phyloP scores from a whole-genome alignment of 2,329 filamentous ascomycete species.

The Drechslera avenae region DNA sequence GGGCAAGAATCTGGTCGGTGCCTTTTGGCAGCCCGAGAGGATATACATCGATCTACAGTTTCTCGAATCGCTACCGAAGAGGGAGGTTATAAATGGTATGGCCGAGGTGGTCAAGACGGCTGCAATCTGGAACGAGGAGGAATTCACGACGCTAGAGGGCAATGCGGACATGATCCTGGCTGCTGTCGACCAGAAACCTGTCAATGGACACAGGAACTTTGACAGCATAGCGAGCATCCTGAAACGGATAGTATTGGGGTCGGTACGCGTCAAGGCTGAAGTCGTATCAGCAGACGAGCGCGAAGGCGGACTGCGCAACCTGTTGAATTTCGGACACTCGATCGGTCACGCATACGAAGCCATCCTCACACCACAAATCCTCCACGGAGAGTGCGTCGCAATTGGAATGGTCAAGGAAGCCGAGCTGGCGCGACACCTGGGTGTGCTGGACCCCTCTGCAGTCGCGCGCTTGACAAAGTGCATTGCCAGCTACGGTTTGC shows the following conservation, averaged over 20 bases:
- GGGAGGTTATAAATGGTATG: conserved; percentile 99
- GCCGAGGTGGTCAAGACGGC: conserved; percentile 98
- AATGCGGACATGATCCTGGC: conserved; percentile 78
- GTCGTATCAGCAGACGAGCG: conserved; percentile 95
- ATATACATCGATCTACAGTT: conserved; percentile 96
- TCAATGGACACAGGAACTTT: conserved; percentile 65
- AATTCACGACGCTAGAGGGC: conserved; percentile 83
- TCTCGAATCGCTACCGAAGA: conserved; percentile 83
- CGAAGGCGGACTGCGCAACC: conserved; percentile 89
- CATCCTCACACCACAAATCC: conserved; percentile 89
- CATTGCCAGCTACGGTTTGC: conserved; percentile 90
- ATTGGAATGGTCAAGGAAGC: conserved; percentile 99
- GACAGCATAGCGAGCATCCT: conserved; percentile 64
- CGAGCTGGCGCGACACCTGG: conserved; percentile 86
- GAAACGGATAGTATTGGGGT: conserved; percentile 76
- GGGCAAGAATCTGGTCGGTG: conserved; percentile 93
- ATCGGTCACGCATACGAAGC: conserved; percentile 97
- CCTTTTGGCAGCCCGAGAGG: conserved; percentile 93
- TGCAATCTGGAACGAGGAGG: conserved; percentile 89
- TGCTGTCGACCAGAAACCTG: conserved; percentile 67
- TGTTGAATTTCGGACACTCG: conserved; percentile 97
- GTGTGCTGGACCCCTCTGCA: conserved; percentile 81
- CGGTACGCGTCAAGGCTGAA: conserved; percentile 89
- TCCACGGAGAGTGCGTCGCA: conserved; percentile 94
- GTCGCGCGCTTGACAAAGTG: conserved; percentile 91